Evolutionary conservation across 2,329 filamentous ascomycete species (phyloP), one percentile per base, ranked within the genome.

Genomic region (Diaporthe humulicola): DNA sequence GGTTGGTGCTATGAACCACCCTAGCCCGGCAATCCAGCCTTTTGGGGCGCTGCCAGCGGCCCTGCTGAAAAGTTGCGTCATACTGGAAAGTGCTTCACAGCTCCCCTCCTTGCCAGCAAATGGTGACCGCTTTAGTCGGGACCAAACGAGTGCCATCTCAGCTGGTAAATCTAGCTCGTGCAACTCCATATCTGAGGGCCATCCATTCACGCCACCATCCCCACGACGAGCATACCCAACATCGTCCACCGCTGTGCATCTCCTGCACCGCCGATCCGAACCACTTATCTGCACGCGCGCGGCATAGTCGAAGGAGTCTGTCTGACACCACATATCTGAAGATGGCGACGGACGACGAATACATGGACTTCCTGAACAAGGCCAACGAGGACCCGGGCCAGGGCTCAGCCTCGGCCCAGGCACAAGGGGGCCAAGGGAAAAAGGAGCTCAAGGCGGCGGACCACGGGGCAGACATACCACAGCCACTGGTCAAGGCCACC

Each of bases 351-450:
- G 95, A 98, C 87, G 91, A 94, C 76, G 93, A 94, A 76, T 98
- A 98, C 87, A 90, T 92, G 84, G 88, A 93, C 75, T 98, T 98
- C 82, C 88, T 98, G 74, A 90, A 97, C 82, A 97, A 97, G 86
- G 95, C 95, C 71, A 98, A 98, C 85, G 87, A 92, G 80, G 93
- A 95, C 81, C 92, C 93, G 25, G 92, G 91, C 82, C 89, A 91
- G 75, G 92, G 92, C 77, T 81, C 83, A 52, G 82, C 82, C 9
- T 80, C 82, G 56, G 69, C 82, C 75, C 79, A 75, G 80, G 76
- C 75, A 42, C 61, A 75, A 58, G 73, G n/a, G 73, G 74, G 61
- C 69, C 75, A 56, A 75, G 78, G 71, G 58, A 76, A 77, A 25
- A 76, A 77, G n/a, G 82, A 84, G 71, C 88, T 91, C 80, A 91